These are phyloP conservation scores for Boletus rubescentipes DNA, from an alignment of 768 basidiomycete species.

Conservation along the genomic window DNA sequence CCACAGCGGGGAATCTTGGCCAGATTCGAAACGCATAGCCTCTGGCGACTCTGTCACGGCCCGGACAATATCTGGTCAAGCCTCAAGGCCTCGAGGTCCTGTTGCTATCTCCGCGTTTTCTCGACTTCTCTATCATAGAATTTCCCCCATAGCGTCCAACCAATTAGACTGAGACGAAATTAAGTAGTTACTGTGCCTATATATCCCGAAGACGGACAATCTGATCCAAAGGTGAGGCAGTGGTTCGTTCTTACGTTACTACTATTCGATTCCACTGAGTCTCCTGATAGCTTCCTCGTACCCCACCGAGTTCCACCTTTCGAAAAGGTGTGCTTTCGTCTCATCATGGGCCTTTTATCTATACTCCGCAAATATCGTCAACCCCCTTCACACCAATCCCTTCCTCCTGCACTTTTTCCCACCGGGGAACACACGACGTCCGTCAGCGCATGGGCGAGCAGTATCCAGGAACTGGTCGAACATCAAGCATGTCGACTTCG, in stretches of 20 bases:
- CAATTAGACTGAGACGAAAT: too few species aligned
- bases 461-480: background rate
- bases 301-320: too few species aligned
- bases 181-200: too few species aligned
- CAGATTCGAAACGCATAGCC: too few species aligned
- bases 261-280: background rate
- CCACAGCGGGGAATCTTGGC: too few species aligned
- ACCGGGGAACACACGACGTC: background rate
- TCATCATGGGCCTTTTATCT: background rate
- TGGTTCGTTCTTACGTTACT: background rate
- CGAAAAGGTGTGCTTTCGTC: background rate
- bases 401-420: constrained; percentile 1
- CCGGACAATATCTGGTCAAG: too few species aligned
- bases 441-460: background rate
- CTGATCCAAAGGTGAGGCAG: background rate
- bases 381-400: background rate
- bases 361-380: background rate
- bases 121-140: too few species aligned
- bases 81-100: too few species aligned
- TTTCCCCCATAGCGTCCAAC: too few species aligned
- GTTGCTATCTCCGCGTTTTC: too few species aligned
- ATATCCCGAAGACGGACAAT: too few species aligned
- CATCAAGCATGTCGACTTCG: background rate
- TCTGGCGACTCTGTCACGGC: too few species aligned
- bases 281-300: background rate